These are phyloP conservation scores for Miamiensis avidus DNA, from an alignment of 169 alveolate genomes.

Conservation along the genomic window DNA sequence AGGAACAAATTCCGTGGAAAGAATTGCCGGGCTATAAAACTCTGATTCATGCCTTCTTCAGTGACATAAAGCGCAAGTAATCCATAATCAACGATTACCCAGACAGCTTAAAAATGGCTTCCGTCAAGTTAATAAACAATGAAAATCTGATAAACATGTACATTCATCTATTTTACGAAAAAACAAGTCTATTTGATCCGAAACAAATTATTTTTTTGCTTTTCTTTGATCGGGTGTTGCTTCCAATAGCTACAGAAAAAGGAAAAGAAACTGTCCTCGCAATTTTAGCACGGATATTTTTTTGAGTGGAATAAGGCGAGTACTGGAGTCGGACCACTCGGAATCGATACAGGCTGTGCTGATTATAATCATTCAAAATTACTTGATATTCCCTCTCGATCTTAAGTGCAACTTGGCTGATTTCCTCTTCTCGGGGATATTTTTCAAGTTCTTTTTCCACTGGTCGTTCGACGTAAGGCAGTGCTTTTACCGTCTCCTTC, in stretches of 20 bases:
- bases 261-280: not conserved
- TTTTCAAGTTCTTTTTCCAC: not conserved
- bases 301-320: not conserved
- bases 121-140: not conserved
- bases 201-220: not conserved
- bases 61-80: not conserved
- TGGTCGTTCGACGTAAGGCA: not conserved
- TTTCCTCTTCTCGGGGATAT: not conserved
- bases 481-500: not conserved
- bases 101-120: not conserved
- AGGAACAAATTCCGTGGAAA: not conserved
- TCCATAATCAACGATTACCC: not conserved
- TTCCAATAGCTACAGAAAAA: too few relatives aligned
- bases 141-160: not conserved
- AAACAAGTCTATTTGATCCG: not conserved
- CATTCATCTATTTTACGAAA: too few relatives aligned
- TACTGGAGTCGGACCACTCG: not conserved
- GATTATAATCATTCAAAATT: too few relatives aligned
- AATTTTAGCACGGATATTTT: not conserved
- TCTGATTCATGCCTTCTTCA: not conserved
- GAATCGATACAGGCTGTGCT: not conserved
- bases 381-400: not conserved
- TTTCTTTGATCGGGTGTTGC: not conserved
- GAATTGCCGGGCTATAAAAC: not conserved
- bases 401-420: not conserved